Base-by-base conservation (phyloP, 2,329 filamentous ascomycete species). In the Pestalotiopsis fici region DNA sequence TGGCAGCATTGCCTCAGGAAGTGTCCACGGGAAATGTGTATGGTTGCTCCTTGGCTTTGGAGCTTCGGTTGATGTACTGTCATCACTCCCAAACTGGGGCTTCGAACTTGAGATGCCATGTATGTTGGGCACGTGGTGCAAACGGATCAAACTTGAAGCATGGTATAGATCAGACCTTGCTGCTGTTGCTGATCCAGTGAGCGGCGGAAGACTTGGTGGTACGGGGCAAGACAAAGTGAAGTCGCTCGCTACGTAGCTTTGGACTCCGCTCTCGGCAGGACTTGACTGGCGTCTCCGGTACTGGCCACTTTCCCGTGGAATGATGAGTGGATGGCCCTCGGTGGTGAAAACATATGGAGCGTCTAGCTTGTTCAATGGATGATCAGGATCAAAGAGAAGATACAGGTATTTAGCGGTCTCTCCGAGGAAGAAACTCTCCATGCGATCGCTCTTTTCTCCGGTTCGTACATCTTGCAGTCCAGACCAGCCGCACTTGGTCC, bases 391-490 rank as follows among this genome's bases (percentile, higher is more conserved):
- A 78, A 97, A 98, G 2, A 98, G 87, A 65, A 99, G 83, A 78
- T 97, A 98, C 70, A 99, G 84, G 78, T 99, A 99, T 79, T 98
- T 98, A 57, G 94, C 91, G 1, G 96, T 99, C 80, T 99, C 96
- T 15, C 96, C 95, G 1, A 99, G 86, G 75, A 98, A 98, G 85
- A 98, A 99, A 77, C 95, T 98, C 80, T 99, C 96, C 96, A 98
- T 98, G 39, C 96, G 91, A 77, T 99, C 95, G 72, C 89, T 93
- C 79, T 94, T 89, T 80, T 98, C 93, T 3, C 95, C 95, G 4
- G 88, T 93, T 39, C 91, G 84, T 9, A 95, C 93, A 77, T 95
- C 91, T 74, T 94, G 91, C 43, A 98, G 85, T 0, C 95, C 95
- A 15, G 95, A 93, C 94, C 95, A 98, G 54, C 96, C 96, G 74